Percentiles rank a stretch among this genome's conserved stretches.
These are phyloP conservation scores for Musa acuminata DNA, from an alignment of 176 grass and related monocot genomes.

Conservation along the genomic window DNA sequence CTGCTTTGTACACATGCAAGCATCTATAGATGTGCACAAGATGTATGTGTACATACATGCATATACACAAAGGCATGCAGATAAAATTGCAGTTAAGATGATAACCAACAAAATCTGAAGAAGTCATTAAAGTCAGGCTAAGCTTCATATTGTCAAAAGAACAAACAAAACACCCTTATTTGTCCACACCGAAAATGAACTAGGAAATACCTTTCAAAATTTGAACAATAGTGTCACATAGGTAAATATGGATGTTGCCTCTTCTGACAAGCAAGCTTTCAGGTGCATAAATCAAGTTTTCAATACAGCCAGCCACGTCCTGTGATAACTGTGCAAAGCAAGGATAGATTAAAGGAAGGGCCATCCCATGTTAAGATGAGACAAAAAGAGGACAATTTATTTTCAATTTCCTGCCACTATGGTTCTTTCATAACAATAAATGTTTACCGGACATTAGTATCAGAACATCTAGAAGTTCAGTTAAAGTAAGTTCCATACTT, in stretches of 20 bases:
- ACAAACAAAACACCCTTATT: neutral
- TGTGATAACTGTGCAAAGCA: slow-evolving; percentile 52
- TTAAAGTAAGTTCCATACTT: too few relatives aligned
- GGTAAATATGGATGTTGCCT: slow-evolving; percentile 71
- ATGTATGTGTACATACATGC: neutral
- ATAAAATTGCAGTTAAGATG: neutral
- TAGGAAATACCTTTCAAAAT: slow-evolving; percentile 59
- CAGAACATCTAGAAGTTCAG: too few relatives aligned
- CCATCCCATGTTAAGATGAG: neutral
- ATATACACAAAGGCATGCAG: neutral
- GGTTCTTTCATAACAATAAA: neutral
- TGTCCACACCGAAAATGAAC: neutral
- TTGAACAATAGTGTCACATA: slow-evolving; percentile 62
- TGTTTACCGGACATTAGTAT: too few relatives aligned
- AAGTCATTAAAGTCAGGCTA: neutral
- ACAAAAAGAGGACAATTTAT: neutral
- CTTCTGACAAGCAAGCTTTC: slow-evolving; percentile 63
- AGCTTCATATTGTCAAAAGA: neutral
- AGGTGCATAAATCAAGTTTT: slow-evolving; percentile 60
- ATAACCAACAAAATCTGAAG: neutral
- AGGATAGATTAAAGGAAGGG: neutral
- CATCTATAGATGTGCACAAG: neutral
- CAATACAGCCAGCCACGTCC: slow-evolving; percentile 53
- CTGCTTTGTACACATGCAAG: too few relatives aligned
- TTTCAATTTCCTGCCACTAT: neutral